phyloP scores from a whole-genome alignment of 208 protist species.

The Acanthamoeba lugdunensis region DNA sequence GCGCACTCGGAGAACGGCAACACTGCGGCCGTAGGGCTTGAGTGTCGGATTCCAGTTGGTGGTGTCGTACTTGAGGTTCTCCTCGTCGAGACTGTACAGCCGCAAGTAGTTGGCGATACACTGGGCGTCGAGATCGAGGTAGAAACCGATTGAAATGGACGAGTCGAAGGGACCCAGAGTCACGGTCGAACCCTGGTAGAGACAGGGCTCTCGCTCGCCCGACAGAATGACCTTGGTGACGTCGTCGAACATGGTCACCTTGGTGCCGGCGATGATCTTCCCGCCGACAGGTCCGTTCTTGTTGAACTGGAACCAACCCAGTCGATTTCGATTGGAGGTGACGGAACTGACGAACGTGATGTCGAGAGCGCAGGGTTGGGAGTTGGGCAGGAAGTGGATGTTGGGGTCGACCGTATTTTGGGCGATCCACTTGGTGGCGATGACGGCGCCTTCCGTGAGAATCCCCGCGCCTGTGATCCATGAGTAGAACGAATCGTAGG shows the following conservation, averaged over 20 bases:
- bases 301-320: neutral
- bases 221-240: neutral
- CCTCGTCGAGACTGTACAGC: neutral
- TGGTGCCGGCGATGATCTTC: neutral
- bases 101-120: neutral
- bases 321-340: neutral
- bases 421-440: neutral
- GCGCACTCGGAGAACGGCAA: neutral
- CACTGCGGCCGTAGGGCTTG: neutral
- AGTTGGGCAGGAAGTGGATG: neutral
- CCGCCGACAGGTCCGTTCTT: neutral
- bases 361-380: neutral
- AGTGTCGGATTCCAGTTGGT: neutral
- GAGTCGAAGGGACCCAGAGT: neutral
- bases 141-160: neutral
- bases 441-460: neutral
- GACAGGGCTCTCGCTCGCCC: neutral
- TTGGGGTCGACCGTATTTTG: neutral
- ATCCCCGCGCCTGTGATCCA: neutral
- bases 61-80: constrained; percentile 18
- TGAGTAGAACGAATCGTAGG: neutral
- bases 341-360: neutral
- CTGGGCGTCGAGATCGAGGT: neutral
- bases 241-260: neutral
- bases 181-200: neutral